These are phyloP conservation scores for Penicillium capsulatum DNA, from an alignment of 2,329 filamentous ascomycete species.

Conservation along the genomic window DNA sequence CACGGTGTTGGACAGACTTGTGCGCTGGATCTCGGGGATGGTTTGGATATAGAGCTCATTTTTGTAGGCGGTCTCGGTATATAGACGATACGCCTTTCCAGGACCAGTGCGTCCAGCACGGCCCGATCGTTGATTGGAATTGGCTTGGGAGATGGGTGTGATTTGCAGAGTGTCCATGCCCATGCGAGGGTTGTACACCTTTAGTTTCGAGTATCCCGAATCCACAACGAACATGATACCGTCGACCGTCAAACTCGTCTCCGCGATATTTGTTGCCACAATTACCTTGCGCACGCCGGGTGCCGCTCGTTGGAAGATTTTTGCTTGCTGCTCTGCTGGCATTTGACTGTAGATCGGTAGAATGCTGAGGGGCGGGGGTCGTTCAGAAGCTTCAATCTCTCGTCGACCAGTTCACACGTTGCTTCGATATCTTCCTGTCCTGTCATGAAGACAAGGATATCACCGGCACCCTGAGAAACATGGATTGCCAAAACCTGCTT, in stretches of 20 bases:
- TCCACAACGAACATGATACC: slow-evolving; percentile 99
- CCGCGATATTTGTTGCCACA: slow-evolving; percentile 96
- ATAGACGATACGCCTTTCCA: slow-evolving; percentile 90
- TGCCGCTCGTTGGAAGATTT: slow-evolving; percentile 89
- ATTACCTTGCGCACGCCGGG: slow-evolving; percentile 95
- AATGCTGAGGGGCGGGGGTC: slow-evolving; percentile 94
- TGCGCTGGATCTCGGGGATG: slow-evolving; percentile 95
- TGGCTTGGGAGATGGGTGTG: slow-evolving; percentile 95
- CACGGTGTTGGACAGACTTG: slow-evolving; percentile 92
- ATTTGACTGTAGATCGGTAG: slow-evolving; percentile 99
- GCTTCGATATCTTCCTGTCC: slow-evolving; percentile 98
- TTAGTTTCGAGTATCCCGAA: slow-evolving; percentile 91
- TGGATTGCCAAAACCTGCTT: slow-evolving; percentile 95
- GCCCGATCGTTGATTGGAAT: slow-evolving; percentile 87
- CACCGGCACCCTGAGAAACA: slow-evolving; percentile 85
- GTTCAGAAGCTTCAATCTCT: slow-evolving; percentile 81
- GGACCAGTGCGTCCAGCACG: slow-evolving; percentile 91
- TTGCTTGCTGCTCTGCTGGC: slow-evolving; percentile 95
- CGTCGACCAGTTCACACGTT: slow-evolving; percentile 88
- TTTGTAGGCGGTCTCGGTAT: slow-evolving; percentile 89
- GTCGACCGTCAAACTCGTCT: slow-evolving; percentile 95
- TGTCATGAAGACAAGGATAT: slow-evolving; percentile 99
- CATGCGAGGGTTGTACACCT: slow-evolving; percentile 98
- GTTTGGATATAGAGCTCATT: slow-evolving; percentile 96
- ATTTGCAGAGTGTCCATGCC: slow-evolving; percentile 99